Conservation (phyloP, 73 alveolate genomes). For the Tetrahymena elliotti region DNA sequence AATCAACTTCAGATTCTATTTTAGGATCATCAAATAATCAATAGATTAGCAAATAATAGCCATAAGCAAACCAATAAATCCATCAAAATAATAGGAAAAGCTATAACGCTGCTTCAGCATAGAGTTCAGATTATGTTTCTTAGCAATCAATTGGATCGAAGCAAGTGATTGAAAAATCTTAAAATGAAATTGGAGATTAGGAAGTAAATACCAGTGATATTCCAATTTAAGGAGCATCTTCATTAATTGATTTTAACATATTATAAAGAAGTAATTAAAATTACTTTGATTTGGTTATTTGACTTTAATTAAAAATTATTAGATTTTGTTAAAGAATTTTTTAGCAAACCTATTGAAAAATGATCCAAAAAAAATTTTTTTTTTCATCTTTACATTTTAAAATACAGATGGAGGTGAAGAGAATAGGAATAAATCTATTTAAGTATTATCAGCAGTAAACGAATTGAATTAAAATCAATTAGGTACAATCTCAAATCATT, state of each 20-base stretch:
- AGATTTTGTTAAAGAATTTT: not conserved
- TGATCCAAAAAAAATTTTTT: not conserved
- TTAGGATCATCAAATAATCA: not conserved
- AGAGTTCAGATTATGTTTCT: not conserved
- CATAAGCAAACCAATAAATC: not conserved
- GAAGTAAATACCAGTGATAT: not conserved
- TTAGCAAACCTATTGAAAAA: not conserved
- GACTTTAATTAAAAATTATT: not conserved
- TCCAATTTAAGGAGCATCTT: not conserved
- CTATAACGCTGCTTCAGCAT: not conserved
- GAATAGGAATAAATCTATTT: not conserved
- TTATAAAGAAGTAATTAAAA: not conserved
- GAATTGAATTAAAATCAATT: not conserved
- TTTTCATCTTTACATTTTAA: not conserved
- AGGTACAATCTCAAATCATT: not conserved
- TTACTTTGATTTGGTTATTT: not conserved
- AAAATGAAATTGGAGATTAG: not conserved
- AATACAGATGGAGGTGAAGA: not conserved
- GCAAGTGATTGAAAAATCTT: not conserved
- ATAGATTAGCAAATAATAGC: not conserved
- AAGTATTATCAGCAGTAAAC: not conserved
- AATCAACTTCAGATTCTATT: not conserved
- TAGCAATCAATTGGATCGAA: not conserved
- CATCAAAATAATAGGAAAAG: not conserved
- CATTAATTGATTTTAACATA: not conserved